A percentile compares a stretch with the other conserved stretches of the same genome.
Evolutionary conservation across 768 basidiomycete species (phyloP).

Genomic region (Collybiopsis confluens): DNA sequence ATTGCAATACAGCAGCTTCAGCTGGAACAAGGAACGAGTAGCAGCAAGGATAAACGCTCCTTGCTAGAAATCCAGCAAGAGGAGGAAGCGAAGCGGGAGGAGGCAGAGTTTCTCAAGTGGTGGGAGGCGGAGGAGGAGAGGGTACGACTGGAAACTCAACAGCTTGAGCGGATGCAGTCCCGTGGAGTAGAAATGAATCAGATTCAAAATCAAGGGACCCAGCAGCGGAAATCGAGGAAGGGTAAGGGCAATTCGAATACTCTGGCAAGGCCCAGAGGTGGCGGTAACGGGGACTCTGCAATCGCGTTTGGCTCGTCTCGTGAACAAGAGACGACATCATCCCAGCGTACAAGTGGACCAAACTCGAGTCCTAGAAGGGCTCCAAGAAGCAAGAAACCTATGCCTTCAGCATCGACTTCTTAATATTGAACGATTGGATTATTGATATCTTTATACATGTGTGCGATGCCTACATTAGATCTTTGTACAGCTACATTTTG

Average conservation of each 20-base stretch:
- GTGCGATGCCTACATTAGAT: no score
- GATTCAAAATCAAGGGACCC: not conserved
- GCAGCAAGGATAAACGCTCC: slow-evolving; percentile 53
- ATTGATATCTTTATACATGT: no score
- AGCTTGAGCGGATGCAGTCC: slow-evolving; percentile 11
- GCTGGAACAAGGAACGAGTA: slow-evolving; percentile 42
- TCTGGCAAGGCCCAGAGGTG: no score
- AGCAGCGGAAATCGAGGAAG: not conserved
- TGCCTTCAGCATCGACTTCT: not conserved
- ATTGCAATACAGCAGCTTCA: slow-evolving; percentile 83
- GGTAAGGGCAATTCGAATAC: no score
- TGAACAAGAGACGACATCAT: not conserved
- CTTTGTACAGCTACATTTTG: no score
- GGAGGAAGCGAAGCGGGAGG: slow-evolving; percentile 59
- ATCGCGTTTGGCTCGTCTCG: not conserved
- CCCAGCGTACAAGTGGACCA: not conserved
- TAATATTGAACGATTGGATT: no score
- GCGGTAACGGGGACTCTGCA: not conserved
- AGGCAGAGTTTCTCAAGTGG: slow-evolving; percentile 84
- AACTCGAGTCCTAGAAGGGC: not conserved
- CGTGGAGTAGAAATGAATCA: not conserved
- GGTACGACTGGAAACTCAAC: slow-evolving; percentile 46
- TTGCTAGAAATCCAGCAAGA: slow-evolving; percentile 85
- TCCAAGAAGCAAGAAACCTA: slow-evolving; percentile 2
- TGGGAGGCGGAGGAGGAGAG: slow-evolving; percentile 83